phyloP scores from a whole-genome alignment of 257 asterid genomes.

The Solanum neorickii region DNA sequence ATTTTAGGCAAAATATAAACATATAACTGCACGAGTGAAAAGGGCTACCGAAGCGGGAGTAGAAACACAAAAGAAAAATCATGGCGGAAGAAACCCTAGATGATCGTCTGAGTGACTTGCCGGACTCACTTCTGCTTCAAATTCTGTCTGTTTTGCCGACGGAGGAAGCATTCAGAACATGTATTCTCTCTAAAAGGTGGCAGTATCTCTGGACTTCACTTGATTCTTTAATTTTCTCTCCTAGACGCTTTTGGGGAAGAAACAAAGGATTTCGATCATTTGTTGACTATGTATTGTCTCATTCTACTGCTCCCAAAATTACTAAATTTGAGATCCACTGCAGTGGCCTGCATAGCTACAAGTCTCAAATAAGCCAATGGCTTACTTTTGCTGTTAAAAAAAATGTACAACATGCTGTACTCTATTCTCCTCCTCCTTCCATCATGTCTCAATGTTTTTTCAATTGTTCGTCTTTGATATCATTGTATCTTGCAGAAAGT shows the following conservation, averaged over 20 bases:
- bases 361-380: neutral
- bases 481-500: neutral
- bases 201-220: neutral
- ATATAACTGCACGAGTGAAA: too few relatives aligned
- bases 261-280: neutral
- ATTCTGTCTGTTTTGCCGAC: neutral
- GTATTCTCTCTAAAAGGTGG: neutral
- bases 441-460: neutral
- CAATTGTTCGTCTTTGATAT: neutral
- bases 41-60: neutral
- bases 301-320: neutral
- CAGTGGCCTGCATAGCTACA: neutral
- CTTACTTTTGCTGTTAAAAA: neutral
- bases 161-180: neutral
- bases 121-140: neutral
- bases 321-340: neutral
- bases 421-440: neutral
- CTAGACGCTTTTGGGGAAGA: neutral
- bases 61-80: neutral
- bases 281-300: neutral
- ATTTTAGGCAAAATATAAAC: too few relatives aligned
- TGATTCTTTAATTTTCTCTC: neutral
- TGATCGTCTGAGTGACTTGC: neutral
- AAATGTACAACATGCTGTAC: neutral
- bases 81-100: neutral